Base-by-base conservation (phyloP, 2,329 filamentous ascomycete species). In the Paraphaeosphaeria sporulosa region DNA sequence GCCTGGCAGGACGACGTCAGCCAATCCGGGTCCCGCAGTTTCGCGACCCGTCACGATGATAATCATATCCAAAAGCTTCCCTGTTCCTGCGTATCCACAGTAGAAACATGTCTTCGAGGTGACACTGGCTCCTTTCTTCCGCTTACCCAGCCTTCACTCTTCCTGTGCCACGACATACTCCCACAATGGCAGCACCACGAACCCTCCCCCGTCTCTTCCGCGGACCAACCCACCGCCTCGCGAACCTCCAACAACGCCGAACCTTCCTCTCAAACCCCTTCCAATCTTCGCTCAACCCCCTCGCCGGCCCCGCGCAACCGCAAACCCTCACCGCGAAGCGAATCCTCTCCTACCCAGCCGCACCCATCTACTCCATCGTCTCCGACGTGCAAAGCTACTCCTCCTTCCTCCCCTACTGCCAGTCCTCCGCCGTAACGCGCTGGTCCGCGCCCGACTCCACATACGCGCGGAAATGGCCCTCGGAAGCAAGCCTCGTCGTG, bases 391-490 rank as follows among this genome's bases (percentile, higher is more conserved):
- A 92, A 77, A 68, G 64, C 64, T 99, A 99, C 86, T 83, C 85
- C 40, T 77, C 83, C 66, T 99, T 98, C 83, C 87, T 99, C n/a
- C 95, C 95, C 12, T 97, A 96, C 85, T 96, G 94, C 80, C 86
- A 87, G 46, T 83, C 83, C 48, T 94, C 91, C 40, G 85, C 84
- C 62, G 93, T 98, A 43, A 97, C 93, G 1, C 83, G 84, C 60
- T 93, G 90, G 86, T 90, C 91, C 7, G 56, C 75, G 13, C 82
- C 86, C 9, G 82, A 86, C 71, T 62, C 79, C 61, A 6, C 61
- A 48, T 70, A 82, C 54, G 79, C 80, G 30, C 83, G 82, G 44
- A 80, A 78, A 46, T 91, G 87, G 83, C 95, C 95, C 0, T 85
- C 88, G 30, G 85, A 89, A 64, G 95, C 92, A 15, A 89, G 90